These are phyloP conservation scores for Corniculantispora saksenae DNA, from an alignment of 2,329 filamentous ascomycete species.

Conservation along the genomic window DNA sequence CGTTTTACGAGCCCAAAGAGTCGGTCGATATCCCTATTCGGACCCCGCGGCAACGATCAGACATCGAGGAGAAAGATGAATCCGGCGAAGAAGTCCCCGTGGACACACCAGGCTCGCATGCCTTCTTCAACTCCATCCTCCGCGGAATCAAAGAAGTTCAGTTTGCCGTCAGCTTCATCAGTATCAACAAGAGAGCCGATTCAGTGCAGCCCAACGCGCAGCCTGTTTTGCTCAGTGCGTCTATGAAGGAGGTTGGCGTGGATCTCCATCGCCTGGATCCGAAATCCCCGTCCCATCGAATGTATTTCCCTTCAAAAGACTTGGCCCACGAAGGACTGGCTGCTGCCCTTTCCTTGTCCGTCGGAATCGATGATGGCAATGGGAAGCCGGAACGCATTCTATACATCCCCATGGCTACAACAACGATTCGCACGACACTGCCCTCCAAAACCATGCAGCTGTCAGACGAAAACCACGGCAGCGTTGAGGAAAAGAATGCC, in stretches of 20 bases:
- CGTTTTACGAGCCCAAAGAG: constrained; percentile 40
- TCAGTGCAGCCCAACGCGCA: constrained; percentile 65
- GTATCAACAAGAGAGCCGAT: constrained; percentile 77
- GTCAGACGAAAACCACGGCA: constrained; percentile 64
- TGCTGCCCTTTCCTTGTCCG: constrained; percentile 87
- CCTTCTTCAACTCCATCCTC: constrained; percentile 86
- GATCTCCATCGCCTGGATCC: constrained; percentile 90
- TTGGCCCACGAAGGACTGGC: constrained; percentile 92
- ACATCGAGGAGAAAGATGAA: constrained; percentile 68
- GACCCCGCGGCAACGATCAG: constrained; percentile 64
- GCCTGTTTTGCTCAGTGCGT: constrained; percentile 80
- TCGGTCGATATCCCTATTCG: constrained; percentile 65
- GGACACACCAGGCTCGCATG: constrained; percentile 85
- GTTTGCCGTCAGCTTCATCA: constrained; percentile 88
- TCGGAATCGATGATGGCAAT: constrained; percentile 88
- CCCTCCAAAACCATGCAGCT: constrained; percentile 92
- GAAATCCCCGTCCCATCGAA: constrained; percentile 90
- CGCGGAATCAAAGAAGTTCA: constrained; percentile 95
- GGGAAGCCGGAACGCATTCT: constrained; percentile 82
- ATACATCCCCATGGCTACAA: constrained; percentile 97
- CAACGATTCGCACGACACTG: constrained; percentile 88
- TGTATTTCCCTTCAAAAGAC: constrained; percentile 94
- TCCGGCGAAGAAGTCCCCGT: constrained; percentile 65
- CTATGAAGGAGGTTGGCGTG: constrained; percentile 94
- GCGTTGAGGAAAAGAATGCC: constrained; percentile 80